Conservation (phyloP, 768 basidiomycete species). For the Melanogaster broomeanus region DNA sequence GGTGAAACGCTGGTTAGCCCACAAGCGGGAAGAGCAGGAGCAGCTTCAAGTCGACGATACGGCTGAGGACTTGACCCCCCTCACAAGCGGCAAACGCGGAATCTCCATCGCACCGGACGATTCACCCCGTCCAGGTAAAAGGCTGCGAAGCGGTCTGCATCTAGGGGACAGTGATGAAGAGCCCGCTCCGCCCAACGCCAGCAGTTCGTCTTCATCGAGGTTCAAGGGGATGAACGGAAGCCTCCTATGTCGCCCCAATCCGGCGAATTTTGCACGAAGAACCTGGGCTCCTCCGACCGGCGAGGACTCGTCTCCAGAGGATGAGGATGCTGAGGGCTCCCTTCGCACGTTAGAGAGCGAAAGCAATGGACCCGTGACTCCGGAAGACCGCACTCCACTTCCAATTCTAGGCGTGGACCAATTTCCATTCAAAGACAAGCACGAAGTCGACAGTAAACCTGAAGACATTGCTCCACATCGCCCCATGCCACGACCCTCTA, state of each 20-base stretch:
- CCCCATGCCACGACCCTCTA: slow-evolving; percentile 23
- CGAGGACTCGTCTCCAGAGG: slow-evolving; percentile 37
- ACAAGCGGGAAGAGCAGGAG: slow-evolving; percentile 21
- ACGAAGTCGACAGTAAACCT: slow-evolving; percentile 16
- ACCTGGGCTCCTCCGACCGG: slow-evolving; percentile 50
- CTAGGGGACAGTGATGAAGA: slow-evolving; percentile 29
- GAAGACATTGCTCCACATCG: slow-evolving; percentile 23
- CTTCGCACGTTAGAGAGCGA: slow-evolving; percentile 47
- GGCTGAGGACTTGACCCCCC: slow-evolving; percentile 9
- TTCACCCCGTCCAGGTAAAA: slow-evolving; percentile 29
- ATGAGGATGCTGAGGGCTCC: slow-evolving; percentile 31
- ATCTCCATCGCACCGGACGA: slow-evolving; percentile 22
- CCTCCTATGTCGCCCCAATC: slow-evolving; percentile 60
- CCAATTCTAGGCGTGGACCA: slow-evolving; percentile 38
- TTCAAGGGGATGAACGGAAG: slow-evolving; percentile 42
- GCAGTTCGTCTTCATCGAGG: slow-evolving; percentile 24
- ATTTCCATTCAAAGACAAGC: slow-evolving; percentile 22
- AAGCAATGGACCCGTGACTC: slow-evolving; percentile 53
- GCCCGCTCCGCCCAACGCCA: slow-evolving; percentile 26
- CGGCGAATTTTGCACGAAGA: slow-evolving; percentile 57
- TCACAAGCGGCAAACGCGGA: slow-evolving; percentile 25
- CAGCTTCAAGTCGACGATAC: slow-evolving; percentile 14
- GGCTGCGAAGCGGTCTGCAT: slow-evolving; percentile 17
- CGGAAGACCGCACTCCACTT: slow-evolving; percentile 50
- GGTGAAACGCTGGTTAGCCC: slow-evolving; percentile 38